Conservation (phyloP, 2,329 filamentous ascomycete genomes). For the Cladorrhinum sp. region DNA sequence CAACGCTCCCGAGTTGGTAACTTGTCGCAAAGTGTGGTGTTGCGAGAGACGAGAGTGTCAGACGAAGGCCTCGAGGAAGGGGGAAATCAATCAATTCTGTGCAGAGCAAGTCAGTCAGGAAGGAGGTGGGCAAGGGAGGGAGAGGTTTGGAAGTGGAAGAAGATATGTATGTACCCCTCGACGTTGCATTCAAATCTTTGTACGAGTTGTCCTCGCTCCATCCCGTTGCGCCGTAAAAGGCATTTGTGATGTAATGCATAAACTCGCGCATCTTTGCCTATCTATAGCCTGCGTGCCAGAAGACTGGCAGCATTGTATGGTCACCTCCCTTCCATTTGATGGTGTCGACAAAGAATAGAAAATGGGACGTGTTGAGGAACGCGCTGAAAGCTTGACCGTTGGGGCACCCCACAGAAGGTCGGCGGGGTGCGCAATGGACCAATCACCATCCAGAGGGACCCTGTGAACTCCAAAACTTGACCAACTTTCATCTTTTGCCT, state of each 20-base stretch:
- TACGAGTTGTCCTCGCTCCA: slow-evolving; percentile 33
- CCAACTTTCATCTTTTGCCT: no score
- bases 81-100: slow-evolving; percentile 82
- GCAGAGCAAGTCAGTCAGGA: background rate
- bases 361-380: no score
- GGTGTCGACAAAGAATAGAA: no score
- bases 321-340: no score
- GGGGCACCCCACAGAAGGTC: no score
- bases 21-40: slow-evolving; percentile 92
- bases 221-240: slow-evolving; percentile 29
- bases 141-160: background rate
- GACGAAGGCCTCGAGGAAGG: slow-evolving; percentile 76
- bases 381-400: no score
- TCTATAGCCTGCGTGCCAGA: background rate
- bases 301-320: background rate
- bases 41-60: slow-evolving; percentile 87
- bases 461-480: no score
- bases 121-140: no score
- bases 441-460: no score
- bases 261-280: slow-evolving; percentile 29
- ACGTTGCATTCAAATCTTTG: slow-evolving; percentile 30
- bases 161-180: slow-evolving; percentile 19
- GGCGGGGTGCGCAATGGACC: no score
- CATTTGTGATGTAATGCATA: slow-evolving; percentile 31
- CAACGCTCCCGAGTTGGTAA: slow-evolving; percentile 85